Evolutionary conservation across 2,329 filamentous ascomycete genomes (phyloP).

Genomic region (Ascochyta clinopodiicola): DNA sequence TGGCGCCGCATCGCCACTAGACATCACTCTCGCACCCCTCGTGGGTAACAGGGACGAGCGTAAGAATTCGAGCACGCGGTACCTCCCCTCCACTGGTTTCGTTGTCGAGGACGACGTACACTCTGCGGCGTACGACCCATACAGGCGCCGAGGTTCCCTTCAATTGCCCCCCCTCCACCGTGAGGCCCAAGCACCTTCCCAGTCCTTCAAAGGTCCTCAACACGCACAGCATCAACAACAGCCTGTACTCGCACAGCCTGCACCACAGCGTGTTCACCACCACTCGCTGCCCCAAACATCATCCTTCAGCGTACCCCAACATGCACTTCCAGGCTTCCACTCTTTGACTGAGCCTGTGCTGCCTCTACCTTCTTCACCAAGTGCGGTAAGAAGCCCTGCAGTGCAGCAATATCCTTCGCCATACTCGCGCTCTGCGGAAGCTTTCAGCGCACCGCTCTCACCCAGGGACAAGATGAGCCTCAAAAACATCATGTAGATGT

Average conservation of each 20-base stretch:
- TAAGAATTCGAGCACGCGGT: conserved; percentile 45
- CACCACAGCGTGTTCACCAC: conserved; percentile 39
- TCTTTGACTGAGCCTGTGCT: conserved; percentile 43
- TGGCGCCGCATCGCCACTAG: conserved; percentile 54
- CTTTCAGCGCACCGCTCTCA: conserved; percentile 43
- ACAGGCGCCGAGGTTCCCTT: conserved; percentile 40
- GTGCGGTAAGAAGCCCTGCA: conserved; percentile 33
- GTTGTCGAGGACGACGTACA: conserved; percentile 46
- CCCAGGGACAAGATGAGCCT: conserved; percentile 45
- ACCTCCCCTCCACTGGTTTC: conserved; percentile 48
- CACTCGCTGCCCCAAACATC: conserved; percentile 41
- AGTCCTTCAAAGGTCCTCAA: conserved; percentile 32
- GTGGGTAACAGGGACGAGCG: conserved; percentile 47
- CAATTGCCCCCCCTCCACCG: conserved; percentile 44
- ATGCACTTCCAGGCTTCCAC: conserved; percentile 41
- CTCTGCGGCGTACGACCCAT: conserved; percentile 30
- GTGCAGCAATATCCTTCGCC: conserved; percentile 43
- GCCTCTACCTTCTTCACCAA: conserved; percentile 30
- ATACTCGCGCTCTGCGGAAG: conserved; percentile 33
- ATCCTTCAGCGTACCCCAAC: conserved; percentile 32
- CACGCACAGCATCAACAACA: conserved; percentile 29
- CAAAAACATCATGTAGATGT: conserved; percentile 42
- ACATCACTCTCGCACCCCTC: conserved; percentile 49
- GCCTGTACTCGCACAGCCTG: conserved; percentile 43
- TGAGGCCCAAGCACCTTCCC: conserved; percentile 24